Percentiles rank a stretch among this genome's conserved stretches.
These are phyloP conservation scores for Sechiopsis laciniata DNA, from an alignment of 306 rosid genomes.

Conservation along the genomic window DNA sequence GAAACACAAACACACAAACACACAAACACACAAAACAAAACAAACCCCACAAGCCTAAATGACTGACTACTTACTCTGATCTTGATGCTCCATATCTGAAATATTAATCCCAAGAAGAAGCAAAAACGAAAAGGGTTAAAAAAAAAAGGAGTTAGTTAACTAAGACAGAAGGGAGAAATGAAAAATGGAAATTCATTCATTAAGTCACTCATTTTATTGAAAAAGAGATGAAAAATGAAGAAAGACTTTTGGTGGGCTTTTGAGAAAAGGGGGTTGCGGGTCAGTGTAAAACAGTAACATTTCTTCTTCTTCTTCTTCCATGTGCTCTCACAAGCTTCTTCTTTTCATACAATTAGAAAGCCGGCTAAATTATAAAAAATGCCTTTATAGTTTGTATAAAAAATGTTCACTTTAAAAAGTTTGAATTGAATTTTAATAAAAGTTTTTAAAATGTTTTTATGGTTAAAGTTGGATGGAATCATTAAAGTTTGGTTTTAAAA, in stretches of 20 bases:
- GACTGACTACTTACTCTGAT: slow-evolving; percentile 3
- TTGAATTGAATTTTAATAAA: too few relatives aligned
- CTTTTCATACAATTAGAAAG: not conserved
- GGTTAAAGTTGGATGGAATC: too few relatives aligned
- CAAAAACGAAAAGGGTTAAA: not conserved
- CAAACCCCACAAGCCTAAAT: not conserved
- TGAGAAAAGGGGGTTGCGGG: slow-evolving; percentile 13
- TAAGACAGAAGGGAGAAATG: not conserved
- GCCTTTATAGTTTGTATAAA: too few relatives aligned
- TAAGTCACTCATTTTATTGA: not conserved
- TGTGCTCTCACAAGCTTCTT: slow-evolving; percentile 1
- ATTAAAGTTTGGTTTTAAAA: too few relatives aligned
- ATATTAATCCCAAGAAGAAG: not conserved
- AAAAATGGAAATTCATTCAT: not conserved
- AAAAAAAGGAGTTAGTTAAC: too few relatives aligned
- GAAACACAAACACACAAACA: too few relatives aligned
- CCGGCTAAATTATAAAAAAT: too few relatives aligned
- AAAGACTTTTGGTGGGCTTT: slow-evolving; percentile 13
- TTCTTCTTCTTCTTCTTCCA: not conserved
- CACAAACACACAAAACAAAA: not conserved
- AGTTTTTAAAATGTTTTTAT: too few relatives aligned
- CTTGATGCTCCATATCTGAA: slow-evolving; percentile 19
- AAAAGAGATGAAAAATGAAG: not conserved
- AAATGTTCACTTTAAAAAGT: too few relatives aligned
- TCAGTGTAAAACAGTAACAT: slow-evolving; percentile 7